Percentiles rank a stretch among this genome's conserved stretches.
Evolutionary conservation across 768 basidiomycete species (phyloP).

Genomic region (Thelephora ganbajun): DNA sequence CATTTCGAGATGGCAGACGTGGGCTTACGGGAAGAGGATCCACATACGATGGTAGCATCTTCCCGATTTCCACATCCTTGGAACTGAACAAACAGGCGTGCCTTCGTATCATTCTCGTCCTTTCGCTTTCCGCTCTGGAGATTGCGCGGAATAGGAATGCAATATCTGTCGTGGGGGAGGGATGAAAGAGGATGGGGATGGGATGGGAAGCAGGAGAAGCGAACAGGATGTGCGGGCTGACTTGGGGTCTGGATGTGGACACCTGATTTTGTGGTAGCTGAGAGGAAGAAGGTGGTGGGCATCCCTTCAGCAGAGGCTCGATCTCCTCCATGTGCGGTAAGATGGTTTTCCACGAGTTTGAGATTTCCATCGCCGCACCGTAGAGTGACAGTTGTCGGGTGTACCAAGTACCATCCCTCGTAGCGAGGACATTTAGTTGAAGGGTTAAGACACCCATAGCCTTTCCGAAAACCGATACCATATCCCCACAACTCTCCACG

Average conservation of each 20-base stretch:
- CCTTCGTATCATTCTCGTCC: too few relatives aligned
- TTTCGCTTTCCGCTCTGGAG: conserved; percentile 50
- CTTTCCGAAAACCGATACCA: conserved; percentile 71
- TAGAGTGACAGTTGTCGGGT: conserved; percentile 79
- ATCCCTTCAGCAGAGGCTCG: conserved; percentile 42
- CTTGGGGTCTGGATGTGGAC: conserved; percentile 3
- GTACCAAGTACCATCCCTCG: conserved; percentile 73
- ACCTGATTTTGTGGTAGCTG: conserved; percentile 19
- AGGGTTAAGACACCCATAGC: conserved; percentile 80
- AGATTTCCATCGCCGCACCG: conserved; percentile 80
- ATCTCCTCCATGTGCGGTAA: too few relatives aligned
- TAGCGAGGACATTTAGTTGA: conserved; percentile 60
- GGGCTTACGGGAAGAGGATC: too few relatives aligned
- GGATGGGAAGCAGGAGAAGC: too few relatives aligned
- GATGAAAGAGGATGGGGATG: conserved; percentile 12
- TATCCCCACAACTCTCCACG: too few relatives aligned
- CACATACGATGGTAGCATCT: conserved; percentile 58
- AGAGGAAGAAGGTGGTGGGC: conserved; percentile 20
- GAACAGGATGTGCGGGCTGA: conserved; percentile 10
- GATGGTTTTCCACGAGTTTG: conserved; percentile 72
- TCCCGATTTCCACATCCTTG: conserved; percentile 85
- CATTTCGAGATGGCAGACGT: too few relatives aligned
- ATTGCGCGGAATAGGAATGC: conserved; percentile 16
- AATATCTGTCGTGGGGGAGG: conserved; percentile 14
- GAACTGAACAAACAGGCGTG: conserved; percentile 93